phyloP scores from a whole-genome alignment of 1,139 yeast genomes.

The Hanseniaspora gamundiae region DNA sequence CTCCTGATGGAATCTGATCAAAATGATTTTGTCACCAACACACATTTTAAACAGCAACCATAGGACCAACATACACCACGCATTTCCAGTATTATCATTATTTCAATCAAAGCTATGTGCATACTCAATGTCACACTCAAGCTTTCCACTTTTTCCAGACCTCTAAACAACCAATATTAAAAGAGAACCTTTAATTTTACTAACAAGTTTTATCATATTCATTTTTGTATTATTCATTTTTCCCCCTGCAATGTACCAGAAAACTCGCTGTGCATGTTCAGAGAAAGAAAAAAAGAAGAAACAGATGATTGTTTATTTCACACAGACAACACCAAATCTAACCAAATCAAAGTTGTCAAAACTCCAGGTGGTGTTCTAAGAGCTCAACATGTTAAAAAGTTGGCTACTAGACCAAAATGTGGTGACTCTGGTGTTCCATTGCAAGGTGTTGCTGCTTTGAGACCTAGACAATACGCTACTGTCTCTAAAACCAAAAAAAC shows the following conservation, averaged over 20 bases:
- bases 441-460: slow-evolving; percentile 84
- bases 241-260: not conserved
- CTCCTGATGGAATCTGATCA: no score
- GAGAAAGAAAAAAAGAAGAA: not conserved
- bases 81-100: no score
- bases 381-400: slow-evolving; percentile 95
- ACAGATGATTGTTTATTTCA: slow-evolving; percentile 6
- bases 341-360: slow-evolving; percentile 98
- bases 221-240: not conserved
- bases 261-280: no score
- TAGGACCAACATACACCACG: no score
- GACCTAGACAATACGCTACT: slow-evolving; percentile 96
- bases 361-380: slow-evolving; percentile 99
- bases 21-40: no score
- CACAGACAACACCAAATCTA: slow-evolving; percentile 94
- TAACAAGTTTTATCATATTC: not conserved
- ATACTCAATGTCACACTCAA: no score
- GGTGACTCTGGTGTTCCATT: slow-evolving; percentile 95
- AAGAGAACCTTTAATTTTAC: not conserved
- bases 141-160: not conserved
- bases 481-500: slow-evolving; percentile 95
- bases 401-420: slow-evolving; percentile 93
- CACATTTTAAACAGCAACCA: no score
- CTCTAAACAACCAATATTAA: not conserved
- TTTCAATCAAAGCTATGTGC: no score